phyloP scores from a whole-genome alignment of 2,329 filamentous ascomycete genomes.

The Colletotrichum viniferum region DNA sequence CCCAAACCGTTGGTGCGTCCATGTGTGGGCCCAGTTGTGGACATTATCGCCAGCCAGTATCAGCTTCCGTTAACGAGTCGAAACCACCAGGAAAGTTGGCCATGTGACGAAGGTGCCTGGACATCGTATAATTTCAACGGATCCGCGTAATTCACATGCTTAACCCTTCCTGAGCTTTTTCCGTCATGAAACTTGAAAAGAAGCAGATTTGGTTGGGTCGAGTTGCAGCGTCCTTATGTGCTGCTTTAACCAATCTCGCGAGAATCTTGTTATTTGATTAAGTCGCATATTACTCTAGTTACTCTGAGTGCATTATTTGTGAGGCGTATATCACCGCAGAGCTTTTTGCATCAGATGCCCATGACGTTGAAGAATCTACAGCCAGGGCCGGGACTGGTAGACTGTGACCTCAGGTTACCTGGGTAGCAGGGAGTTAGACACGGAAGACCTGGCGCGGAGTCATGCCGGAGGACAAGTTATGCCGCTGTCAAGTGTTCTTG shows the following conservation, averaged over 20 bases:
- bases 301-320: not conserved
- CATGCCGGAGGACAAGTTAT: too few relatives aligned
- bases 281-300: not conserved
- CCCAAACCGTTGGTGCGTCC: not conserved
- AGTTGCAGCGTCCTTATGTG: fast-evolving
- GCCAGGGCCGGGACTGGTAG: too few relatives aligned
- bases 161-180: fast-evolving
- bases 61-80: not conserved
- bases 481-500: too few relatives aligned
- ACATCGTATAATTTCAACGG: not conserved
- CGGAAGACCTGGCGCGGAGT: too few relatives aligned
- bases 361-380: not conserved
- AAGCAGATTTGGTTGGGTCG: fast-evolving
- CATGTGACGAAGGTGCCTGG: fast-evolving
- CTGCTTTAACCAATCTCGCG: fast-evolving
- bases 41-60: not conserved
- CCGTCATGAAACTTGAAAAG: fast-evolving
- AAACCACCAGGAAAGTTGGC: not conserved
- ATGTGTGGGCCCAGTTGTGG: not conserved
- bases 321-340: not conserved
- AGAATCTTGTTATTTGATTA: not conserved
- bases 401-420: too few relatives aligned
- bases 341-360: fast-evolving
- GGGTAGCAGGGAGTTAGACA: too few relatives aligned
- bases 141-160: not conserved